phyloP scores from a whole-genome alignment of 306 rosid species.

The Prunus mira region DNA sequence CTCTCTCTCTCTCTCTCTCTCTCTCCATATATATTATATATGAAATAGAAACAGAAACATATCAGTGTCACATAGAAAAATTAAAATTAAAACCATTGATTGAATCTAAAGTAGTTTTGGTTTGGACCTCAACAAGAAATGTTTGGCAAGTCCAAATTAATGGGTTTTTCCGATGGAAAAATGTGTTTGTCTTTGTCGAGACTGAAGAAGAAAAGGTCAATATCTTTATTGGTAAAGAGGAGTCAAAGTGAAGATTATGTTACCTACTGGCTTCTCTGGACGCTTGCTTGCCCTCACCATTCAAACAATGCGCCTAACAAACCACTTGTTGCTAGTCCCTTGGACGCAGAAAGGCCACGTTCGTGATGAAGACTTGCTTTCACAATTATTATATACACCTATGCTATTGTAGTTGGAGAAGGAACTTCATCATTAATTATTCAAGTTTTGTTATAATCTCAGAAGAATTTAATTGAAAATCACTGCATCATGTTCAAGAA shows the following conservation, averaged over 20 bases:
- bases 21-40: no score
- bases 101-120: constrained; percentile 22
- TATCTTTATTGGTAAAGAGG: constrained; percentile 7
- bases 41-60: not conserved
- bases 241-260: constrained; percentile 24
- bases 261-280: not conserved
- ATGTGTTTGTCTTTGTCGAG: constrained; percentile 11
- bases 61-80: not conserved
- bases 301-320: constrained; percentile 30
- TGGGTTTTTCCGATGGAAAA: not conserved
- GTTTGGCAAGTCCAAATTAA: constrained; percentile 34
- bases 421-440: not conserved
- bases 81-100: constrained; percentile 1
- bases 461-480: not conserved
- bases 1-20: no score
- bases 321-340: constrained; percentile 21
- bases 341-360: constrained; percentile 43
- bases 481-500: not conserved
- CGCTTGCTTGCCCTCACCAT: constrained; percentile 4
- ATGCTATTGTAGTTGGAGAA: not conserved
- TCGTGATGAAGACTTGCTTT: not conserved
- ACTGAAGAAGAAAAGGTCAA: constrained; percentile 18
- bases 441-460: not conserved
- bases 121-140: constrained; percentile 17
- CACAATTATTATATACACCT: not conserved